Percentiles rank a stretch among this genome's conserved stretches.
phyloP scores from a whole-genome alignment of 176 grass and related monocot species.

The Panicum miliaceum region DNA sequence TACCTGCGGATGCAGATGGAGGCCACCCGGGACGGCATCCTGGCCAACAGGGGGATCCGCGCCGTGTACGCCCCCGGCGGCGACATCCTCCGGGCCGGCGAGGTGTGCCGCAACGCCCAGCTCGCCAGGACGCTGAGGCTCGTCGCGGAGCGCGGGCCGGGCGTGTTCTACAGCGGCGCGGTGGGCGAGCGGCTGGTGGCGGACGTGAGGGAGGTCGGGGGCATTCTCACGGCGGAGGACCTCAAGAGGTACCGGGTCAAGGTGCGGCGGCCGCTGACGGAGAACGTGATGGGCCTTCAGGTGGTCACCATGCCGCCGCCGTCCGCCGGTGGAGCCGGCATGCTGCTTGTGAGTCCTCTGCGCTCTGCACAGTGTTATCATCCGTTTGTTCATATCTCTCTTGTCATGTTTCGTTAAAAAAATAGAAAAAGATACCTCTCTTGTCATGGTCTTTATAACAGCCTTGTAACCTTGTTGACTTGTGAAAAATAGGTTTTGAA shows the following conservation, averaged over 20 bases:
- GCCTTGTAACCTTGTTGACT: not conserved
- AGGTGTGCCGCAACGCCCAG: constrained; percentile 62
- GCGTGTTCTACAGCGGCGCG: constrained; percentile 62
- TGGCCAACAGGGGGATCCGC: constrained; percentile 54
- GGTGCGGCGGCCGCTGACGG: constrained; percentile 57
- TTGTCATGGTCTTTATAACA: not conserved
- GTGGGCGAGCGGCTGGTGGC: constrained; percentile 55
- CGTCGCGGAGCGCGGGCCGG: constrained; percentile 60
- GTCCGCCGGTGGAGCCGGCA: constrained; percentile 82
- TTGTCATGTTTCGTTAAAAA: too few relatives aligned
- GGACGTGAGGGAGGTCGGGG: constrained; percentile 66
- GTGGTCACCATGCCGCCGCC: constrained; percentile 83
- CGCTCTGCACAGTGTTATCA: not conserved
- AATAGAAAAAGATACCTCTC: not conserved
- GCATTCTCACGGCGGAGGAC: constrained; percentile 71
- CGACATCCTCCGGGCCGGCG: constrained; percentile 56
- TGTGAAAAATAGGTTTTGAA: constrained; percentile 67
- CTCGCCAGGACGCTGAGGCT: constrained; percentile 59
- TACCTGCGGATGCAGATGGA: constrained; percentile 88
- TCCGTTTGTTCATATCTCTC: not conserved
- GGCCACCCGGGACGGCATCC: constrained; percentile 59
- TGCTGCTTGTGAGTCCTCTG: constrained; percentile 69
- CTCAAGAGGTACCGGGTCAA: constrained; percentile 70
- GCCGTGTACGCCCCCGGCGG: constrained; percentile 62
- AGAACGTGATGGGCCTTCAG: constrained; percentile 60